phyloP scores from a whole-genome alignment of 495 filamentous ascomycete genomes.

The Hypomontagnella monticulosa region DNA sequence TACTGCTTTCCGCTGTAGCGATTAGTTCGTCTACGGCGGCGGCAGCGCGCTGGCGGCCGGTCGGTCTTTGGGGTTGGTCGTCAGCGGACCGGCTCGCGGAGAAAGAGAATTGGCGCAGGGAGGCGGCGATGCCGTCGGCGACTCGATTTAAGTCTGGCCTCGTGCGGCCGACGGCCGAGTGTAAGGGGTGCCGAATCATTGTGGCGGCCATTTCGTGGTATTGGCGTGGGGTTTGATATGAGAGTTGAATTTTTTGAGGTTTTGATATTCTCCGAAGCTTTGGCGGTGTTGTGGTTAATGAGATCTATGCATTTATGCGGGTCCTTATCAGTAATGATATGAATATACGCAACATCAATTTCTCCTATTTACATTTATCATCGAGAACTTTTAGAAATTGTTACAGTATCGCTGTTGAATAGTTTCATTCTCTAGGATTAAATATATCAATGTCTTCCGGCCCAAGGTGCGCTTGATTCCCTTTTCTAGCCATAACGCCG shows the following conservation, averaged over 20 bases:
- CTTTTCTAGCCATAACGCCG: slow-evolving; percentile 19
- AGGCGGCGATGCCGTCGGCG: slow-evolving; percentile 53
- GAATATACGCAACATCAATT: not conserved
- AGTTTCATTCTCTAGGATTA: not conserved
- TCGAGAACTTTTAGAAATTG: too few relatives aligned
- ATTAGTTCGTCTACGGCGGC: slow-evolving; percentile 35
- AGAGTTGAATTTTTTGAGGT: slow-evolving; percentile 30
- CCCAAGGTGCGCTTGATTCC: not conserved
- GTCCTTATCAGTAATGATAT: not conserved
- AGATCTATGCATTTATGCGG: slow-evolving; percentile 24
- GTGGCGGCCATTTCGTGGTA: slow-evolving; percentile 21
- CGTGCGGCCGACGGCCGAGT: slow-evolving; percentile 35
- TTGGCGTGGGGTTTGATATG: slow-evolving; percentile 4
- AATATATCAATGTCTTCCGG: not conserved
- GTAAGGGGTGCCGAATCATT: slow-evolving; percentile 46
- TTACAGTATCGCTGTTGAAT: too few relatives aligned
- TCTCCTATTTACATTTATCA: not conserved
- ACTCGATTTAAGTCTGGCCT: slow-evolving; percentile 48
- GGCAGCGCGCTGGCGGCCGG: slow-evolving; percentile 24
- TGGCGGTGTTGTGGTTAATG: slow-evolving; percentile 19
- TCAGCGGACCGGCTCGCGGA: slow-evolving; percentile 35
- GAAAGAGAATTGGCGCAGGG: slow-evolving; percentile 54
- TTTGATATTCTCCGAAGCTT: slow-evolving; percentile 39
- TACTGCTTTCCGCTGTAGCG: not conserved
- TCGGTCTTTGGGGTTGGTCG: slow-evolving; percentile 1